Evolutionary conservation across 2,329 filamentous ascomycete species (phyloP), one percentile per base, ranked within the genome.

Genomic region (Aspergillus sp.): DNA sequence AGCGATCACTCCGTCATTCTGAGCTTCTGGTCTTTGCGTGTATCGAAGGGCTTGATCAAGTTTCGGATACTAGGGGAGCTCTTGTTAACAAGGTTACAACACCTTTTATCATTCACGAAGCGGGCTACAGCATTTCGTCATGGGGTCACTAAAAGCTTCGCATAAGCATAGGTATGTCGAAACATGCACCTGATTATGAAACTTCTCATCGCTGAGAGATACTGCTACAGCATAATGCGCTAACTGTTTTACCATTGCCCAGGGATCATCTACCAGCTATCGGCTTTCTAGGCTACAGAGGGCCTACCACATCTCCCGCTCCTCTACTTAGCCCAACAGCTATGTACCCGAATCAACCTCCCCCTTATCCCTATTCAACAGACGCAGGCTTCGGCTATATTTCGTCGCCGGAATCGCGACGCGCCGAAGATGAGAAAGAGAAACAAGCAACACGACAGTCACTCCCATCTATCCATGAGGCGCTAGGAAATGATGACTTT

Each of bases 401-500:
- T 48, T 79, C 77, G 45, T 74, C 77, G 15, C 68, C 77, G 15
- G 74, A 77, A 58, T 70, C 74, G 48, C 73, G 77, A 56, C 71
- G 74, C 39, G 68, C 71, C 9, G 74, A 78, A 31, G 74, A 78
- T 19, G 77, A 80, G 52, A 79, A 75, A 62, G 77, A 76, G 27
- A 75, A 73, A 52, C 19, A 19, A 19, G 69, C 65, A 37, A 65
- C 64, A 33, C 64, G 74, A 59, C 77, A 79, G 54, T 80, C 77
- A 7, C 68, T 81, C 12, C 79, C 91, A 8, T 96, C 91, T 3
- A 91, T 96, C 73, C 82, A 88, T 72, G 82, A 93, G 80, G 84
- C 87, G 62, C 68, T 90, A 60, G 79, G 76, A 35, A 74, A 75
- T 35, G 77, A 77, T 51, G 74, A 76, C 46, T 71, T 73, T 33